These are phyloP conservation scores for Baorangia bicolor DNA, from an alignment of 768 basidiomycete species.

Conservation along the genomic window DNA sequence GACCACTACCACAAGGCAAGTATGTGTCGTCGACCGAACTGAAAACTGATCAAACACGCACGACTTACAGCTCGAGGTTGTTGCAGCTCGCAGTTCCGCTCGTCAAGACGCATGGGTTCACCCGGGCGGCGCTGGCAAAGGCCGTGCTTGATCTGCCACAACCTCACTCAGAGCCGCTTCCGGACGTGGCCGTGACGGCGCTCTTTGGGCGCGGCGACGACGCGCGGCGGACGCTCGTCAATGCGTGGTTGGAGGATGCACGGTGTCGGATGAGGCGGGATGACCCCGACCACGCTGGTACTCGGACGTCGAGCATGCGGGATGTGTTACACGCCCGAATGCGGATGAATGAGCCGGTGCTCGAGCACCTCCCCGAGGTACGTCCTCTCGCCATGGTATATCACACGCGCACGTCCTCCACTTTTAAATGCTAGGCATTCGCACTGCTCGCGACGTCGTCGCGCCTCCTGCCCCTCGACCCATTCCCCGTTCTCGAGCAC, in stretches of 20 bases:
- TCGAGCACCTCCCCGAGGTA: slow-evolving; percentile 68
- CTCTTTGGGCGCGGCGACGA: slow-evolving; percentile 71
- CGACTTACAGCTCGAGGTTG: slow-evolving; percentile 32
- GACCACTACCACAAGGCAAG: slow-evolving; percentile 18
- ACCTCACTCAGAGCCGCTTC: slow-evolving; percentile 57
- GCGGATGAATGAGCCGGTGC: slow-evolving; percentile 64
- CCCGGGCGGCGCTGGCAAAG: slow-evolving; percentile 63
- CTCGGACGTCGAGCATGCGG: slow-evolving; percentile 34
- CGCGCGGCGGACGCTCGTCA: slow-evolving; percentile 61
- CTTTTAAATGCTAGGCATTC: slow-evolving; percentile 54
- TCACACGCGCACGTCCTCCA: neutral
- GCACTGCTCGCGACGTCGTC: slow-evolving; percentile 61
- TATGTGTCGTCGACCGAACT: neutral
- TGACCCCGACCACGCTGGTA: neutral
- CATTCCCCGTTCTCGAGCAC: slow-evolving; percentile 59
- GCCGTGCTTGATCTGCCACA: slow-evolving; percentile 56
- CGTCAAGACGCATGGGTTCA: slow-evolving; percentile 68
- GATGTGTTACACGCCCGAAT: slow-evolving; percentile 58
- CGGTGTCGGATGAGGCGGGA: slow-evolving; percentile 45
- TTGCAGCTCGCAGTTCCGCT: slow-evolving; percentile 64
- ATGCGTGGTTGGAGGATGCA: slow-evolving; percentile 75
- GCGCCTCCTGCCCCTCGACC: slow-evolving; percentile 52
- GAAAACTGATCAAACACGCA: neutral
- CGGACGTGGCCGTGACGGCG: slow-evolving; percentile 67
- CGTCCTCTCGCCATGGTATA: slow-evolving; percentile 10